These are phyloP conservation scores for Mayamaea pseudoterrestris DNA, from an alignment of 108 stramenopile species.

Conservation along the genomic window DNA sequence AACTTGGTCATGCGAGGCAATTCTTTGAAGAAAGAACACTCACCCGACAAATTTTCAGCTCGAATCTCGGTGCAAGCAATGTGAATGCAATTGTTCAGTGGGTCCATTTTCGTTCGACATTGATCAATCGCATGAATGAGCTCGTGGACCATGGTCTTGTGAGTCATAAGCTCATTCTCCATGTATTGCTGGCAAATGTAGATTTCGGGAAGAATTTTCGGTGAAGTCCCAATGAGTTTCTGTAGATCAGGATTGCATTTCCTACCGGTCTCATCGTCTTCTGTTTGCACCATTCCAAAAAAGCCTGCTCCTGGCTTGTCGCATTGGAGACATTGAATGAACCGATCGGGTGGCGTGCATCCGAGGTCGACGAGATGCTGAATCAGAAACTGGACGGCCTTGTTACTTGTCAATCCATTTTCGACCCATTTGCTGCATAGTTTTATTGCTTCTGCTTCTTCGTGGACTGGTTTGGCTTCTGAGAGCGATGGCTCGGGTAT, in stretches of 20 bases:
- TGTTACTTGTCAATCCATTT: slow-evolving; percentile 48
- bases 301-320: slow-evolving; percentile 60
- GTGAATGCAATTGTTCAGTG: slow-evolving; percentile 66
- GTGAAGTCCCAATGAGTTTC: slow-evolving; percentile 31
- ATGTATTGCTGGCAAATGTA: slow-evolving; percentile 73
- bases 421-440: slow-evolving; percentile 54
- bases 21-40: slow-evolving; percentile 65
- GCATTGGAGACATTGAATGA: slow-evolving; percentile 68
- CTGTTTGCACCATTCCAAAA: slow-evolving; percentile 74
- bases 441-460: neutral
- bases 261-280: slow-evolving; percentile 8
- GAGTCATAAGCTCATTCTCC: slow-evolving; percentile 40
- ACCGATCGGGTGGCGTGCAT: slow-evolving; percentile 61
- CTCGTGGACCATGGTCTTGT: slow-evolving; percentile 74
- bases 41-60: slow-evolving; percentile 82
- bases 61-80: slow-evolving; percentile 88
- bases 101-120: slow-evolving; percentile 75
- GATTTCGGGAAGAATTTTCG: slow-evolving; percentile 63
- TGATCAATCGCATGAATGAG: slow-evolving; percentile 85
- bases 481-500: neutral
- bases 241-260: slow-evolving; percentile 12
- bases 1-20: slow-evolving; percentile 36
- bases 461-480: neutral
- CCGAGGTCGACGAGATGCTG: slow-evolving; percentile 54
- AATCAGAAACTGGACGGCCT: slow-evolving; percentile 67